A percentile compares a stretch with the other conserved stretches of the same genome.
phyloP scores from a whole-genome alignment of 2,329 filamentous ascomycete genomes.

The Penicillium sp. region DNA sequence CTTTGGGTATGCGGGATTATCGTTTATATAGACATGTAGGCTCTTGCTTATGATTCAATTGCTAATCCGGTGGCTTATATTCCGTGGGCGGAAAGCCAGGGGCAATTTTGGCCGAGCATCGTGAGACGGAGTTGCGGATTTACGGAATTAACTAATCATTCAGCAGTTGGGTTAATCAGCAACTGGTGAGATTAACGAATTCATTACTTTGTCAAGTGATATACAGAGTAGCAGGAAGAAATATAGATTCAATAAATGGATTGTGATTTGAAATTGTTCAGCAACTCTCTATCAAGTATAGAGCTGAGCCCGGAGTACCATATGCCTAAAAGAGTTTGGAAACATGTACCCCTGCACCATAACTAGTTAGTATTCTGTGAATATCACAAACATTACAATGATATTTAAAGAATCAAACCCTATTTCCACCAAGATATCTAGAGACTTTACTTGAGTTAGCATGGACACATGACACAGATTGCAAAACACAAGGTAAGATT shows the following conservation, averaged over 20 bases:
- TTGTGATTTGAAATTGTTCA: neutral
- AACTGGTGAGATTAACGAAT: neutral
- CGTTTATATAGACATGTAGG: neutral
- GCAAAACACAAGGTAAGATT: neutral
- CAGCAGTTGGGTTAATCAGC: neutral
- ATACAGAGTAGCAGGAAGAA: neutral
- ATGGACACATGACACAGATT: neutral
- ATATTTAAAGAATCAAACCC: neutral
- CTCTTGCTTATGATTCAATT: neutral
- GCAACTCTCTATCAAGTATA: neutral
- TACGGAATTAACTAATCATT: neutral
- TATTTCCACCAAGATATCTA: neutral
- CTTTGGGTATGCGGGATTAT: too few species aligned
- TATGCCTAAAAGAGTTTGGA: neutral
- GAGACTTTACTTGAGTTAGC: constrained; percentile 1
- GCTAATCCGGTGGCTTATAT: neutral
- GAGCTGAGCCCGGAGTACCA: too few species aligned
- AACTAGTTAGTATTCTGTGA: neutral
- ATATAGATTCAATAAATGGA: too few species aligned
- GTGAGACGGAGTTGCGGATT: neutral
- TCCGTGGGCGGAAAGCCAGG: neutral
- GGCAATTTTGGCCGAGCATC: neutral
- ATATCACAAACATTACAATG: neutral
- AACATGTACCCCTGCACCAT: neutral
- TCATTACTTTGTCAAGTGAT: neutral